Evolutionary conservation across 1,284 basidiomycete genomes (phyloP).

Genomic region (Phaffia rhodozyma): DNA sequence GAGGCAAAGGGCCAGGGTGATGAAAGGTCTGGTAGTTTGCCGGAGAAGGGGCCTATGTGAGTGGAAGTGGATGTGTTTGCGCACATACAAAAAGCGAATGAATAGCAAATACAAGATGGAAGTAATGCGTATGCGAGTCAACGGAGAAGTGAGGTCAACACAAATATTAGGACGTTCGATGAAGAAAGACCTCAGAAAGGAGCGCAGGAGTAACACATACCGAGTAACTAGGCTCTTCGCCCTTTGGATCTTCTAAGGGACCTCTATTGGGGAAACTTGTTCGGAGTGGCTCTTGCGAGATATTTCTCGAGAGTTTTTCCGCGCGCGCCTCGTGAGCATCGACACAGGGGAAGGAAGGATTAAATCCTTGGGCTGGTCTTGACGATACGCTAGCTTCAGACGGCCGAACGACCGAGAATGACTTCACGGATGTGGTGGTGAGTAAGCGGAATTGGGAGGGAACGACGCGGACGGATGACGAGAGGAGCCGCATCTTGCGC

Average conservation of each 20-base stretch:
- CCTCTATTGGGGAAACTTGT: constrained; percentile 13
- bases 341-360: constrained; percentile 17
- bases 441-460: no score
- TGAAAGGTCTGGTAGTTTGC: constrained; percentile 39
- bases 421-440: no score
- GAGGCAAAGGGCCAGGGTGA: constrained; percentile 49
- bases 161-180: neutral
- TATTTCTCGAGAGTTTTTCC: constrained; percentile 5
- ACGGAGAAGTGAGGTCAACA: neutral
- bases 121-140: neutral
- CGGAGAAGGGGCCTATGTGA: constrained; percentile 9
- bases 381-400: neutral
- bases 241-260: constrained; percentile 15
- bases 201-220: constrained; percentile 1
- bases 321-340: constrained; percentile 15
- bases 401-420: no score
- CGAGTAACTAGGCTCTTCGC: constrained; percentile 16
- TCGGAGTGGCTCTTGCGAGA: constrained; percentile 7
- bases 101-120: constrained; percentile 14
- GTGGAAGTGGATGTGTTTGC: neutral
- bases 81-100: constrained; percentile 5
- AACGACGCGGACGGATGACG: no score
- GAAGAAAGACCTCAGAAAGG: neutral
- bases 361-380: neutral
- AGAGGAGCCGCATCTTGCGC: no score